Percentiles rank a stretch among this genome's conserved stretches.
These are phyloP conservation scores for Cicer chorassanicum DNA, from an alignment of 306 rosid genomes.

Conservation along the genomic window DNA sequence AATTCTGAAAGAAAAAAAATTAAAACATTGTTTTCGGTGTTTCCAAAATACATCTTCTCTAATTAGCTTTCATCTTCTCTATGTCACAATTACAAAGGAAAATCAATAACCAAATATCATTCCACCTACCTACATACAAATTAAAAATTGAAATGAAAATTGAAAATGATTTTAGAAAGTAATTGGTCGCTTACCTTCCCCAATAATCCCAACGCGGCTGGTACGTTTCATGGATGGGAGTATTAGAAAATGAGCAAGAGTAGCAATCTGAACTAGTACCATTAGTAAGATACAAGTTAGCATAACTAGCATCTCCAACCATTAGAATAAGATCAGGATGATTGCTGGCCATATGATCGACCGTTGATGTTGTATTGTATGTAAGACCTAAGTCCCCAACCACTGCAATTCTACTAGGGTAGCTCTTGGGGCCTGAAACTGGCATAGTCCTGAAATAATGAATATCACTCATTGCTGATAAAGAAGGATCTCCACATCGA, in stretches of 20 bases:
- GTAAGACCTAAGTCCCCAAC: slow-evolving; percentile 93
- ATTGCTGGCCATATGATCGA: slow-evolving; percentile 67
- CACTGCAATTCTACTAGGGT: slow-evolving; percentile 82
- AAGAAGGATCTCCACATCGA: slow-evolving; percentile 80
- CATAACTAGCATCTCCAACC: slow-evolving; percentile 80
- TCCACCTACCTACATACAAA: too few relatives aligned
- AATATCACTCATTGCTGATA: slow-evolving; percentile 68
- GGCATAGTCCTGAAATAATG: slow-evolving; percentile 88
- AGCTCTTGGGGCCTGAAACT: slow-evolving; percentile 70
- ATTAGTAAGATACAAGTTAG: slow-evolving; percentile 75
- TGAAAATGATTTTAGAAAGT: too few relatives aligned
- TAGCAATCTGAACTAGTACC: slow-evolving; percentile 81
- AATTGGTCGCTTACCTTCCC: slow-evolving; percentile 66
- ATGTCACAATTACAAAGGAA: too few relatives aligned
- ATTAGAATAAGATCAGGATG: slow-evolving; percentile 79
- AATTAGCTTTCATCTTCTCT: too few relatives aligned
- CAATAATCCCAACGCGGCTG: slow-evolving; percentile 99
- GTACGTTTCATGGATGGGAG: slow-evolving; percentile 88
- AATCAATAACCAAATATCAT: too few relatives aligned
- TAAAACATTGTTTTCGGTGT: too few relatives aligned
- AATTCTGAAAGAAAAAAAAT: too few relatives aligned
- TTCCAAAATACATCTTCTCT: too few relatives aligned
- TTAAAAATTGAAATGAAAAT: too few relatives aligned
- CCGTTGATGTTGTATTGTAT: slow-evolving; percentile 80
- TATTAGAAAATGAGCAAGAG: slow-evolving; percentile 70